phyloP scores from a whole-genome alignment of 129 eudicot species.

The Silybum marianum region DNA sequence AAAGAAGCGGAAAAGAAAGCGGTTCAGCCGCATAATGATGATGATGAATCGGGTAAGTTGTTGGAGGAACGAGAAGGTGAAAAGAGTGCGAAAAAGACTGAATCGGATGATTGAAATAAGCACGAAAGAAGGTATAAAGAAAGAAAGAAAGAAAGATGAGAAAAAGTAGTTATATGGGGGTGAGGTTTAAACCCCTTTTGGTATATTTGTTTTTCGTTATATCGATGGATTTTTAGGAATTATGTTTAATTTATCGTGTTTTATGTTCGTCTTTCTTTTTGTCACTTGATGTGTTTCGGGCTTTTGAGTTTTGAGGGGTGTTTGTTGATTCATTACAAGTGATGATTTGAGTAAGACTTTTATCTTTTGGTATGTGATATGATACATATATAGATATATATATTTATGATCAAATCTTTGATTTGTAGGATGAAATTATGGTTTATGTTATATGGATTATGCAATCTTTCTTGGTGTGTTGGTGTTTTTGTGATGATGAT shows the following conservation, averaged over 20 bases:
- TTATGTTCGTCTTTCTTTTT: constrained; percentile 10
- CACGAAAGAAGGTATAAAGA: neutral
- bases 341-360: constrained; percentile 8
- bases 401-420: constrained; percentile 4
- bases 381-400: constrained; percentile 4
- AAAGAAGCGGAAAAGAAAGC: constrained; percentile 52
- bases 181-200: neutral
- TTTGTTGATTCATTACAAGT: constrained; percentile 6
- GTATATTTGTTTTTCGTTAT: neutral
- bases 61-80: constrained; percentile 43
- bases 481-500: constrained; percentile 7
- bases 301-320: constrained; percentile 12
- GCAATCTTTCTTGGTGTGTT: neutral
- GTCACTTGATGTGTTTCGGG: constrained; percentile 21
- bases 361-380: constrained; percentile 23
- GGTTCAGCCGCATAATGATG: constrained; percentile 22
- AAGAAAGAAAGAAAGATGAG: neutral
- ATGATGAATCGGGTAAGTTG: constrained; percentile 47
- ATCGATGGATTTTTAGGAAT: constrained; percentile 15
- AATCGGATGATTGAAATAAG: constrained; percentile 29
- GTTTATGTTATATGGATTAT: neutral
- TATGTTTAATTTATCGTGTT: constrained; percentile 8
- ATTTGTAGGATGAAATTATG: neutral
- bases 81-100: constrained; percentile 17
- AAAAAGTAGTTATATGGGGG: neutral